phyloP scores from a whole-genome alignment of 2,329 filamentous ascomycete species.

The Penicillium corylophilum region DNA sequence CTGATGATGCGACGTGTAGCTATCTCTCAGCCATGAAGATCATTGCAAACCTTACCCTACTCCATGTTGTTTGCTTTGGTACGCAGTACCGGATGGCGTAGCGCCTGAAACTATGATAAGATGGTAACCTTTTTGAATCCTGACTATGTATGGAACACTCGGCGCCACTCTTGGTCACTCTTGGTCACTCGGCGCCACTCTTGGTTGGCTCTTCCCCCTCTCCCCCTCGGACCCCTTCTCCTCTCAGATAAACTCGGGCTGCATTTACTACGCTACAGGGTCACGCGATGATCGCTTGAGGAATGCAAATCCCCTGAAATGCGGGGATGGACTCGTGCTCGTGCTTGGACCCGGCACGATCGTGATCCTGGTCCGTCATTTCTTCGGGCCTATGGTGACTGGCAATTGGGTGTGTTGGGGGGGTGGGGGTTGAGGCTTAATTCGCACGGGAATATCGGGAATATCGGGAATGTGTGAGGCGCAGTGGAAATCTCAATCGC shows the following conservation, averaged over 20 bases:
- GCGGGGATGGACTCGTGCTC: slow-evolving; percentile 9
- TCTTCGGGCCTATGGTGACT: not conserved
- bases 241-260: slow-evolving; percentile 7
- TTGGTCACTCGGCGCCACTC: too few species aligned
- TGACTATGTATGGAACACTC: too few species aligned
- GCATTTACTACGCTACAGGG: not conserved
- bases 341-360: not conserved
- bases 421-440: not conserved
- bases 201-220: not conserved
- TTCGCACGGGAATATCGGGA: not conserved
- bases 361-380: not conserved
- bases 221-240: not conserved
- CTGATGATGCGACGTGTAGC: not conserved
- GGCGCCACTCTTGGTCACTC: too few species aligned
- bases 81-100: not conserved
- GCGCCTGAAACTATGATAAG: not conserved
- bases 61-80: not conserved
- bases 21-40: not conserved
- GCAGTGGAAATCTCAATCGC: not conserved
- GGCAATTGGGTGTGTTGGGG: not conserved
- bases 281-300: slow-evolving; percentile 10
- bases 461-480: not conserved
- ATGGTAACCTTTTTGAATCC: too few species aligned
- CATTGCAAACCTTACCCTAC: not conserved
- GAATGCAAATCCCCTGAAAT: slow-evolving; percentile 9